Base-by-base conservation (phyloP, 2,329 filamentous ascomycete genomes). In the Aspergillus tubingensis region DNA sequence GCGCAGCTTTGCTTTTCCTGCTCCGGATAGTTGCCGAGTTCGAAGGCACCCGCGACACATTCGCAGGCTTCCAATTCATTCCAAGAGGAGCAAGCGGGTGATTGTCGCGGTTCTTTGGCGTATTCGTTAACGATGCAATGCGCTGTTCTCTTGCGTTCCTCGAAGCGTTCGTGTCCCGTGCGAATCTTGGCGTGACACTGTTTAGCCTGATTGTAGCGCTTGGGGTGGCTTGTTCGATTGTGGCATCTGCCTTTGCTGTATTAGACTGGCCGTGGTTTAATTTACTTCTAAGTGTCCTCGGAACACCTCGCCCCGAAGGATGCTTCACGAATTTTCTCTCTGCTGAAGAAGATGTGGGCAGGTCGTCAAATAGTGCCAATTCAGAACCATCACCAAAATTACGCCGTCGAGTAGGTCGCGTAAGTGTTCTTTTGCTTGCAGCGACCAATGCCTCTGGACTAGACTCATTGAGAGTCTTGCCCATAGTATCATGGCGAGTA, bases 301-400 rank as follows among this genome's bases (percentile, higher is more conserved):
- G 86, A 48, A 84, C 85, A 19, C 89, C 88, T 57, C 85, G 84
- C 50, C 85, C 86, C 41, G 89, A 81, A 3, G 95, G 93, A 68
- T 90, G 87, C 75, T 93, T 96, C 63, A 92, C 82, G 71, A 87
- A 99, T 68, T 87, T 90, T 63, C 88, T 92, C 77, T 99, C 95
- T 13, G 87, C 85, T 62, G 89, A 86, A 11, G 85, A 87, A 15
- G 93, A 97, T 0, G 93, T 98, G 1, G 94, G 94, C 58, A 99
- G 80, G 76, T 99, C 95, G 73, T 99, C 95, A 73, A 99, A 98
- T 2, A 85, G 88, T 67, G 98, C 94, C 36, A 99, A 83, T 76
- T 99, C 95, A 62, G 89, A 90, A 15, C 95, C 95, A 74, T 97
- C 92, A 11, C 95, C 95, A 78, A 96, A 99, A 69, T 91, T 87